These are phyloP conservation scores for Saccharomycopsis fermentans DNA, from an alignment of 805 yeast species.

Conservation along the genomic window DNA sequence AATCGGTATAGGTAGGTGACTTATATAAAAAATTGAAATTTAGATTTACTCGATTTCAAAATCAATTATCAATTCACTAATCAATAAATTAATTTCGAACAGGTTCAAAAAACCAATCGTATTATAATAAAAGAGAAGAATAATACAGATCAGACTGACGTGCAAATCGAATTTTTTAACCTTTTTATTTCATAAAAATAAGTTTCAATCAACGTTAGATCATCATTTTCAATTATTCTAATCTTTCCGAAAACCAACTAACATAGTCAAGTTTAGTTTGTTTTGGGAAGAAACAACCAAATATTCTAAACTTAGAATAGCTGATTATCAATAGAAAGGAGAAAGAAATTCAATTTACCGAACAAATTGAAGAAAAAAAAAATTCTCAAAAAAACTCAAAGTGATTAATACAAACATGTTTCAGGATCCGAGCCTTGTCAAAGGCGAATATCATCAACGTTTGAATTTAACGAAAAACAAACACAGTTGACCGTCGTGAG, in stretches of 20 bases:
- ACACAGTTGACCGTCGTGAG: slow-evolving; percentile 70
- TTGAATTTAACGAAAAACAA: slow-evolving; percentile 37
- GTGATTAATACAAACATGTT: background rate
- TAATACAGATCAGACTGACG: slow-evolving; percentile 19
- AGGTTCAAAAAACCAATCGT: background rate
- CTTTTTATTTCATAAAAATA: background rate
- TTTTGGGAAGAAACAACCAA: background rate
- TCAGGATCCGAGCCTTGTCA: slow-evolving; percentile 67
- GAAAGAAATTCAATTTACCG: background rate
- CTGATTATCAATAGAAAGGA: background rate
- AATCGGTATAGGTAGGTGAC: too few species aligned
- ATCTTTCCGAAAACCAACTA: too few species aligned
- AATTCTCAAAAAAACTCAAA: background rate
- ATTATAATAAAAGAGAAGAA: background rate
- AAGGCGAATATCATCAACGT: slow-evolving; percentile 70
- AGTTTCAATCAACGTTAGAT: background rate
- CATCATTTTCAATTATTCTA: background rate
- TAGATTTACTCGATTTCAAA: background rate
- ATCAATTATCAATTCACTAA: background rate
- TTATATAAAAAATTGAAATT: too few species aligned
- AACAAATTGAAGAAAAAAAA: background rate
- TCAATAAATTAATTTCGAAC: background rate
- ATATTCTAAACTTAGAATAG: background rate
- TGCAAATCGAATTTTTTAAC: slow-evolving; percentile 19
- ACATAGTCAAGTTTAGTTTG: too few species aligned